phyloP scores from a whole-genome alignment of 257 asterid species.

The Lavandula angustifolia region DNA sequence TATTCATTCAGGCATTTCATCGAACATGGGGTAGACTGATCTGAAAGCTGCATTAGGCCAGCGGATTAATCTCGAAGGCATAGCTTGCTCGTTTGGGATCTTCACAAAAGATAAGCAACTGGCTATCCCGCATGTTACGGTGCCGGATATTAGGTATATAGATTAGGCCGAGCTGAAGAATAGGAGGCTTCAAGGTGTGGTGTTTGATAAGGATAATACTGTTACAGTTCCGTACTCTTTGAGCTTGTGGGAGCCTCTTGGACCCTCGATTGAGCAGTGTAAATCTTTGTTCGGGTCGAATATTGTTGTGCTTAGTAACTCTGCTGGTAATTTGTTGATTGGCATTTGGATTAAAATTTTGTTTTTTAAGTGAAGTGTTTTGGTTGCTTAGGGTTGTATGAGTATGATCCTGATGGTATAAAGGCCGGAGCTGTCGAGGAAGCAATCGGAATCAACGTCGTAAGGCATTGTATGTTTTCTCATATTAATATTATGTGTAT shows the following conservation, averaged over 20 bases:
- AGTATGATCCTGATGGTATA: too few relatives aligned
- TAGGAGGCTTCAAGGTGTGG: conserved; percentile 87
- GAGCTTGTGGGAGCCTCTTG: conserved; percentile 85
- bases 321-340: conserved; percentile 63
- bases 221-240: conserved; percentile 86
- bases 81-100: conserved; percentile 65
- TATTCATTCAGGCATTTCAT: conserved; percentile 35
- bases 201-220: conserved; percentile 94
- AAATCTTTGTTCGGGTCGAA: conserved; percentile 73
- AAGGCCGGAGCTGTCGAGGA: too few relatives aligned
- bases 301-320: conserved; percentile 84
- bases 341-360: conserved; percentile 8
- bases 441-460: too few relatives aligned
- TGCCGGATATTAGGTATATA: conserved; percentile 73
- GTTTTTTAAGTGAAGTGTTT: background rate
- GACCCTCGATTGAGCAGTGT: conserved; percentile 63
- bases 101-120: conserved; percentile 62
- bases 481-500: too few relatives aligned
- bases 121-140: conserved; percentile 73
- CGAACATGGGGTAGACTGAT: conserved; percentile 83
- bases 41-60: conserved; percentile 87
- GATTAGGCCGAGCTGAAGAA: conserved; percentile 84
- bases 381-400: conserved; percentile 1
- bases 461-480: too few relatives aligned
- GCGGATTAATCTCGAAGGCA: conserved; percentile 82